Evolutionary conservation across 2,329 filamentous ascomycete genomes (phyloP).

Genomic region (Zasmidium cellare): DNA sequence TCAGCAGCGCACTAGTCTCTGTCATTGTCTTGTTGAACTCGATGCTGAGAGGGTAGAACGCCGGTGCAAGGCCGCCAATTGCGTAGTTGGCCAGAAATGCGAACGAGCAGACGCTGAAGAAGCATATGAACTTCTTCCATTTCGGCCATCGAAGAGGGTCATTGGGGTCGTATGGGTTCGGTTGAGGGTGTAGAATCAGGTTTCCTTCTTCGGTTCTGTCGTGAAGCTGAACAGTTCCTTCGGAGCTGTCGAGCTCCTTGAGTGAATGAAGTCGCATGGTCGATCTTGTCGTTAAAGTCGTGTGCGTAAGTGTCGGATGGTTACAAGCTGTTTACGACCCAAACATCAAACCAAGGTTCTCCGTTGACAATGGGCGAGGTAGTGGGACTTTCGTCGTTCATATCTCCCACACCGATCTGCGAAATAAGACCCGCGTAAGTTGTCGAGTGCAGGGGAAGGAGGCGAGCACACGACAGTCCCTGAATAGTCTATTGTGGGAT

Average conservation of each 20-base stretch:
- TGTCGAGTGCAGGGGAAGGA: background rate
- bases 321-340: constrained; percentile 20
- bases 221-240: constrained; percentile 42
- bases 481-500: background rate
- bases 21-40: constrained; percentile 50
- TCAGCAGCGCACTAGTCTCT: constrained; percentile 43
- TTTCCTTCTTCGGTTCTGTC: constrained; percentile 17
- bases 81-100: constrained; percentile 49
- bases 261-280: constrained; percentile 36
- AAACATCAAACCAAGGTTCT: constrained; percentile 21
- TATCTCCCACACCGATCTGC: background rate
- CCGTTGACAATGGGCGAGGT: background rate
- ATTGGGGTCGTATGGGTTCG: constrained; percentile 47
- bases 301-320: background rate
- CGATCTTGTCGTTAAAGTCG: background rate
- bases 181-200: constrained; percentile 50
- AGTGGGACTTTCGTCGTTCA: background rate
- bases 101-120: constrained; percentile 47
- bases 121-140: constrained; percentile 50
- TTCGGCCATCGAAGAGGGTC: constrained; percentile 51
- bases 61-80: constrained; percentile 46
- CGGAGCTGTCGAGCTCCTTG: constrained; percentile 39
- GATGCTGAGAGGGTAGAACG: constrained; percentile 45
- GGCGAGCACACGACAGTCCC: background rate
- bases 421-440: background rate